These are phyloP conservation scores for Globisporangium viniferum DNA, from an alignment of 352 stramenopile species.

Conservation along the genomic window DNA sequence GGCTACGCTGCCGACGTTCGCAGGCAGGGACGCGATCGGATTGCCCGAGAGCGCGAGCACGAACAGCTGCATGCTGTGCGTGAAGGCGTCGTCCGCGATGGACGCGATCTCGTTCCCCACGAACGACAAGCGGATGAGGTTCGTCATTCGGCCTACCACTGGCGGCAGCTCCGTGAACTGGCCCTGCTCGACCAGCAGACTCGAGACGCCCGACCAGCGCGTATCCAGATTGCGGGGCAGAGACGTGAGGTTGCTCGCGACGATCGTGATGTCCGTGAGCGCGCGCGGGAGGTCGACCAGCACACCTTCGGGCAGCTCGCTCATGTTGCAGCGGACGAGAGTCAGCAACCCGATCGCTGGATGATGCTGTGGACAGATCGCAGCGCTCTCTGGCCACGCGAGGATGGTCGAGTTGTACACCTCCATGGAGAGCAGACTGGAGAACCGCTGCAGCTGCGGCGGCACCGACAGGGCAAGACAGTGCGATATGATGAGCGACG, in stretches of 20 bases:
- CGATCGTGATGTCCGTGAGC: conserved; percentile 14
- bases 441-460: conserved; percentile 23
- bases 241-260: conserved; percentile 13
- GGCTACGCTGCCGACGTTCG: background rate
- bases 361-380: conserved; percentile 19
- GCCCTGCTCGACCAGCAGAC: conserved; percentile 5
- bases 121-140: conserved; percentile 10
- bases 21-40: background rate
- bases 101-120: conserved; percentile 9
- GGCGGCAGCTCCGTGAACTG: background rate
- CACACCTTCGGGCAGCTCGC: conserved; percentile 2
- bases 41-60: conserved; percentile 13
- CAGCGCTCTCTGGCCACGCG: conserved; percentile 19
- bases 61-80: conserved; percentile 7
- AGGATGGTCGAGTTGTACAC: conserved; percentile 35
- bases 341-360: conserved; percentile 7
- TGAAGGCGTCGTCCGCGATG: conserved; percentile 4
- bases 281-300: conserved; percentile 7
- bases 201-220: conserved; percentile 9
- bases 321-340: conserved; percentile 13
- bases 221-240: conserved; percentile 10
- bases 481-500: conserved; percentile 27
- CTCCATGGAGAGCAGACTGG: conserved; percentile 23
- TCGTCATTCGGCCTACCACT: conserved; percentile 6
- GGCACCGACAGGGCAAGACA: conserved; percentile 23